These are phyloP conservation scores for Perilla frutescens DNA, from an alignment of 257 asterid species.

Conservation along the genomic window DNA sequence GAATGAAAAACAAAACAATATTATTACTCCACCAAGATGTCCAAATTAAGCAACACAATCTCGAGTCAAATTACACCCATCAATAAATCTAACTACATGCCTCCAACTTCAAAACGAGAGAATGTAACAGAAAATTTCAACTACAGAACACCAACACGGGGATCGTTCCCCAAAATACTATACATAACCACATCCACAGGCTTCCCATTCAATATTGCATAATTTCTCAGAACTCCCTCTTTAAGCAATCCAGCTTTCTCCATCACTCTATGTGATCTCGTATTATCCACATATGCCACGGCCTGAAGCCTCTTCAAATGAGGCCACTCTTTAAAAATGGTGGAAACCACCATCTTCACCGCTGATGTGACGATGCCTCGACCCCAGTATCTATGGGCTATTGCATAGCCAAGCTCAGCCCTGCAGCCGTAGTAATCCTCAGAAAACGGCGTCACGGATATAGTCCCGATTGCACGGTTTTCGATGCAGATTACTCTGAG, in stretches of 20 bases:
- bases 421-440: conserved; percentile 39
- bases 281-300: conserved; percentile 40
- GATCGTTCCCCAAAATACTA: neutral
- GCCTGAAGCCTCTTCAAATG: conserved; percentile 51
- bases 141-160: no score
- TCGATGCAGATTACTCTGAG: conserved; percentile 43
- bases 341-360: conserved; percentile 40
- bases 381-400: conserved; percentile 48
- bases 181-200: neutral
- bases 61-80: no score
- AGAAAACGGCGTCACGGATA: conserved; percentile 46
- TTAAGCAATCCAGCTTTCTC: conserved; percentile 48
- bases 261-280: conserved; percentile 52
- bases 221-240: conserved; percentile 48
- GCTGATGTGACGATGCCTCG: conserved; percentile 49
- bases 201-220: neutral
- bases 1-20: no score
- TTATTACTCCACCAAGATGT: no score
- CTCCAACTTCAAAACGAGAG: no score
- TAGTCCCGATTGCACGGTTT: conserved; percentile 44
- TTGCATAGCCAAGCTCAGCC: conserved; percentile 14
- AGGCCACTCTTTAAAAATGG: conserved; percentile 45
- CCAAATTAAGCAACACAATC: no score
- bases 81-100: no score
- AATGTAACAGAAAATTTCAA: no score